These are phyloP conservation scores for Fragosphaeria purpurea DNA, from an alignment of 2,329 filamentous ascomycete genomes.

Conservation along the genomic window DNA sequence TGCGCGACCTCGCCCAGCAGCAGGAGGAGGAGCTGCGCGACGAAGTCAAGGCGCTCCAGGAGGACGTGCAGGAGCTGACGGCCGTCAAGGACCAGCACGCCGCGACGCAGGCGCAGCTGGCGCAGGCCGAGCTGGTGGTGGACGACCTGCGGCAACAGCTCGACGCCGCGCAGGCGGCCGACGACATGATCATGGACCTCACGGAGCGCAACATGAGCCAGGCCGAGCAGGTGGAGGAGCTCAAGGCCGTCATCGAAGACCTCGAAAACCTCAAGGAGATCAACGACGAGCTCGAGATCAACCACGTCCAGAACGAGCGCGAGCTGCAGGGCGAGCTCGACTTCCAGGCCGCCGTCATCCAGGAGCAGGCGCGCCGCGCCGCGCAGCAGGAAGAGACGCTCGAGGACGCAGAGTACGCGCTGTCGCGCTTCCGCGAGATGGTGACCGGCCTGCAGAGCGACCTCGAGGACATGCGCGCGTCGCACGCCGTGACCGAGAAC, in stretches of 20 bases:
- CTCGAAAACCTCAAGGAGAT: conserved; percentile 84
- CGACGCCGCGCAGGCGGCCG: conserved; percentile 76
- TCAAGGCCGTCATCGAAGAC: conserved; percentile 74
- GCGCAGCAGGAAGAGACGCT: conserved; percentile 68
- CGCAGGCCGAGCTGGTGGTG: conserved; percentile 61
- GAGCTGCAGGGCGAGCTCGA: conserved; percentile 92
- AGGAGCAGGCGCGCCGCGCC: conserved; percentile 67
- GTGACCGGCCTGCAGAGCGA: conserved; percentile 78
- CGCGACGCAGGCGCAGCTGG: conserved; percentile 60
- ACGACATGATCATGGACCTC: conserved; percentile 89
- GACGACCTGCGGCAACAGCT: conserved; percentile 86
- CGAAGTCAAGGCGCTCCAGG: conserved; percentile 64
- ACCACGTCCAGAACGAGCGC: conserved; percentile 86
- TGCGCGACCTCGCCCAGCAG: conserved; percentile 81
- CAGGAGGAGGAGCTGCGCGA: conserved; percentile 70
- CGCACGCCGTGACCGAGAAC: conserved; percentile 82
- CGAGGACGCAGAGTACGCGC: conserved; percentile 82
- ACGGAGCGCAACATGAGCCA: conserved; percentile 79
- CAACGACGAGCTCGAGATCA: conserved; percentile 87
- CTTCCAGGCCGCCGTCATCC: conserved; percentile 71
- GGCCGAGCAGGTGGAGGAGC: conserved; percentile 71
- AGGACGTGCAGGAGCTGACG: conserved; percentile 59
- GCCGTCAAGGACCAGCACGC: conserved; percentile 60
- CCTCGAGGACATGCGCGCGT: conserved; percentile 83
- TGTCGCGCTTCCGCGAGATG: conserved; percentile 80